Base-by-base conservation (phyloP, 2,329 filamentous ascomycete genomes). In the Zymoseptoria passerinii region DNA sequence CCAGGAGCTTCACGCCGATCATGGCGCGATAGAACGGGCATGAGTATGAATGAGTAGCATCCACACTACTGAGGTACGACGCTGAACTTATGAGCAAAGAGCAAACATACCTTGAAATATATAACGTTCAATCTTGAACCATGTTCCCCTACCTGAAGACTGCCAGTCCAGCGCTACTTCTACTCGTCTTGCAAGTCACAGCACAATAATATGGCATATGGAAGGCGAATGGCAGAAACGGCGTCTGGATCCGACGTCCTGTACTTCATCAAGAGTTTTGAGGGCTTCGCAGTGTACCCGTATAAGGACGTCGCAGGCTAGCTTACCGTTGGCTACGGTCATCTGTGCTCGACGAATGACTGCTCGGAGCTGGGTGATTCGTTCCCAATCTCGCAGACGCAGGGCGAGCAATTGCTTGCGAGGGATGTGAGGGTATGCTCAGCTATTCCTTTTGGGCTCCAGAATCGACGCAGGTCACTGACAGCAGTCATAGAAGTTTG, bases 251-350 rank as follows among this genome's bases (percentile, higher is more conserved):
- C 10, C 13, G 56, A 50, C 50, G 56, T 58, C 51, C 58, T 58
- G n/a, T 50, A 61, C 59, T 58, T 61, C 28, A 56, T 61, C 49
- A 55, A 61, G 28, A 29, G 28, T 16, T 58, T 61, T 44, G 56
- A 61, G 48, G 59, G 56, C 10, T 58, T 54, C 40, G 6, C 20
- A 18, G 59, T 48, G 8, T 53, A 44, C 2, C 56, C 56, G 13
- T 61, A 61, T 49, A 49, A 58, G 19, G 56, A 61, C 13, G 56
- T 58, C 2, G 59, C 56, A 13, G 56, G 53, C 8, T 52, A 48
- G 5, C 50, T 20, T 4, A 61, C 59, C 19, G 56, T 58, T 16
- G 53, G 56, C 8, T 61, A 61, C 28, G 59, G 59, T 27, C 59
- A 58, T 28, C 50, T 58, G 13, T 61, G 59, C 52, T 40, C 40